Percentiles rank a stretch among this genome's conserved stretches.
These are phyloP conservation scores for Fomes fomentarius DNA, from an alignment of 1,284 basidiomycete genomes.

Conservation along the genomic window DNA sequence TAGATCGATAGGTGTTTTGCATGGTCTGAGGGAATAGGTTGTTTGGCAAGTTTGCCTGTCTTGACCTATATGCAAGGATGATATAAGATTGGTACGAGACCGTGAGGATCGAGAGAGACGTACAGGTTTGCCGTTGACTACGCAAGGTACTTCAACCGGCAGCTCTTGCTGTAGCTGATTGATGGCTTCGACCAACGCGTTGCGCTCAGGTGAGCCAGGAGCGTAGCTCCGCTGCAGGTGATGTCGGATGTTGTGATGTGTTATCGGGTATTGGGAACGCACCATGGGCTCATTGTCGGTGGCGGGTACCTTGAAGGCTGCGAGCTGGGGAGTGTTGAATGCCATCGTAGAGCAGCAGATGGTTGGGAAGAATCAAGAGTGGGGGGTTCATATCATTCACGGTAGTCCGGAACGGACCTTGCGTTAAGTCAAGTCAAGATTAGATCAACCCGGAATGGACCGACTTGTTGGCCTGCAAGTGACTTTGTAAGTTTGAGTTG, in stretches of 20 bases:
- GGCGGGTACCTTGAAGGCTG: slow-evolving; percentile 79
- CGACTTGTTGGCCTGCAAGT: no score
- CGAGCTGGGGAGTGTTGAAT: slow-evolving; percentile 65
- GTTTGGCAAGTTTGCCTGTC: slow-evolving; percentile 81
- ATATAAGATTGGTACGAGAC: slow-evolving; percentile 4
- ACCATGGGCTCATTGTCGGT: slow-evolving; percentile 95
- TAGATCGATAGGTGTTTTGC: slow-evolving; percentile 83
- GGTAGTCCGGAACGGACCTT: neutral
- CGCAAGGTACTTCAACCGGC: slow-evolving; percentile 91
- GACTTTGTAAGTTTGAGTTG: no score
- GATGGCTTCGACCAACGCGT: slow-evolving; percentile 76
- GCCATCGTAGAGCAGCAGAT: slow-evolving; percentile 36
- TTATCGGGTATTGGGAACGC: slow-evolving; percentile 28
- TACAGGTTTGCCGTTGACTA: slow-evolving; percentile 91
- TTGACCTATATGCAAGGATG: slow-evolving; percentile 59
- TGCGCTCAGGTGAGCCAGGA: slow-evolving; percentile 81
- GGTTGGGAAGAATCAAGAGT: slow-evolving; percentile 7
- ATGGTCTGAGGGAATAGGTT: slow-evolving; percentile 86
- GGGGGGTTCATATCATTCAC: neutral
- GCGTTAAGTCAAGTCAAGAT: neutral
- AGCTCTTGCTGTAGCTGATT: slow-evolving; percentile 80
- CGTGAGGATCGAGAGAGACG: slow-evolving; percentile 31
- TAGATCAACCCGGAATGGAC: neutral
- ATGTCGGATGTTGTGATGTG: neutral
- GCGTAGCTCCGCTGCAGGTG: slow-evolving; percentile 59